Evolutionary conservation across 2,329 filamentous ascomycete species (phyloP), one percentile per base, ranked within the genome.

Genomic region (Aspergillus neotritici): DNA sequence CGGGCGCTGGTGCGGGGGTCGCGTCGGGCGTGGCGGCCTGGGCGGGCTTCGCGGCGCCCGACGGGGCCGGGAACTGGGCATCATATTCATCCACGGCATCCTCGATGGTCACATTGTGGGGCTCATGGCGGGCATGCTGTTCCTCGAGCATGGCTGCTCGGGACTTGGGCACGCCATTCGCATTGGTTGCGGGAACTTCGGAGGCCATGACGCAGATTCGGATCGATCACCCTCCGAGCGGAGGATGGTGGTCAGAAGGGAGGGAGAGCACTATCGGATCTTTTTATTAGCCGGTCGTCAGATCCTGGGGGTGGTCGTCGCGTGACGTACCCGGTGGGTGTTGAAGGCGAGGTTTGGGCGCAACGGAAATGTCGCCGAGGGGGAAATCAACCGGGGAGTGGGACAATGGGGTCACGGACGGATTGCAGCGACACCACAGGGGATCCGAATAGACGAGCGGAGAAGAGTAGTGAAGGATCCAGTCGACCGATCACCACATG

Each of bases 21-120:
- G 53, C 54, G 41, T 50, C 48, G 13, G 56, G 43, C 16, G 54
- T 39, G 1, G 52, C 45, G 36, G 60, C 46, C 47, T 65, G 56
- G 43, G 64, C 58, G 50, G 68, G 55, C 32, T 59, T 64, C 43
- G 55, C 57, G 41, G 62, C 61, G 35, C 65, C 69, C 43, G 71
- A 78, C 40, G 70, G 76, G 43, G 76, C 72, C 56, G 78, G 71
- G 68, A 78, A 71, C 52, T 72, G 70, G 51, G 82, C 66, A 52
- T 87, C 79, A 33, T 94, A 87, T 66, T 94, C 87, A 61, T 95
- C 89, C 21, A 78, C 75, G 31, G 79, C 82, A 37, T 95, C 88
- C 67, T 95, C 89, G 52, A 95, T 77, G 16, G 83, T 89, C 52
- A 79, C 78, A 58, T 80, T 76, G 65, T 80, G 77, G 30, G 62